Evolutionary conservation across 2,329 filamentous ascomycete species (phyloP), one percentile per base, ranked within the genome.

Genomic region (Fusarium abutilonis): DNA sequence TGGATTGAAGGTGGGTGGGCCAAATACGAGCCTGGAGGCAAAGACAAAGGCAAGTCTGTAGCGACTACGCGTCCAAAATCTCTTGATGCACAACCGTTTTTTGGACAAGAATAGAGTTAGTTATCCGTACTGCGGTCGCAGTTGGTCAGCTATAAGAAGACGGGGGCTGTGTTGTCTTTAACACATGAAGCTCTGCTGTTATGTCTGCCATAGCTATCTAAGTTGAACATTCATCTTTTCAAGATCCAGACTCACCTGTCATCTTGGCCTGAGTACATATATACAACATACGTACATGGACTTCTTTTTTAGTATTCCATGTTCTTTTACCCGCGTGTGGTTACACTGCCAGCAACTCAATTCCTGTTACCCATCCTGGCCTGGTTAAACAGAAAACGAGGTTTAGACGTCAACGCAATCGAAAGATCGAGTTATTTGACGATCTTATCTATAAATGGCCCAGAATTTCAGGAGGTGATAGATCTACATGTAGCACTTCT

Each of bases 11-110:
- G 62, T 49, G 39, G 36, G 62, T 64, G 62, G 62, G 57, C 34
- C 63, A 66, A 64, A 65, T 65, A 65, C 63, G 63, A 65, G 63
- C 46, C 48, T 42, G 38, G 26, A 49, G 46, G 34, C 46, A 46
- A 50, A 40, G 31, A 47, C 21, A 28, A 42, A 34, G 31, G 32
- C 40, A 19, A 40, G 42, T 31, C 34, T 40, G 54, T 32, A 48
- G 63, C 29, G 46, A 52, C 48, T 50, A 63, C 63, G 63, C 49
- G 63, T 56, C 58, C 58, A 38, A 55, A 42, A 42, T 63, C 38
- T 56, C 26, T 28, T 38, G 35, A 56, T 51, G 34, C 31, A 49
- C 58, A 43, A 38, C 48, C 48, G 50, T 43, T 52, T 56, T 47
- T 41, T 36, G 35, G 43, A 54, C 13, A 23, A 40, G 31, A 14